Conservation (phyloP, 2,329 filamentous ascomycete genomes). For the Nemania abortiva region DNA sequence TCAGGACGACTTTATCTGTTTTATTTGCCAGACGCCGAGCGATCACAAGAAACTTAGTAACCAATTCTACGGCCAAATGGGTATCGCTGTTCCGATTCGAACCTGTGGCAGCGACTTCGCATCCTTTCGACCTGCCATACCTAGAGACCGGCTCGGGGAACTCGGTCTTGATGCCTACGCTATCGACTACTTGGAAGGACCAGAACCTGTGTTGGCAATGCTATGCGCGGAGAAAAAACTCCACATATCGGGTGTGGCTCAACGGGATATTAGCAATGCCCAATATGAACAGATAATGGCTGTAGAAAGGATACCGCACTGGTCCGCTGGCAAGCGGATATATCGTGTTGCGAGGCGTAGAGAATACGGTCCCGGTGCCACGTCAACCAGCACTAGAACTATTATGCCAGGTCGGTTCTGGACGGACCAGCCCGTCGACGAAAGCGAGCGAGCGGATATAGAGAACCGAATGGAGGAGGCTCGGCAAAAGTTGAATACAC, state of each 20-base stretch:
- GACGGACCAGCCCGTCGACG: conserved; percentile 81
- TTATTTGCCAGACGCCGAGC: conserved; percentile 80
- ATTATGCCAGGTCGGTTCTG: conserved; percentile 75
- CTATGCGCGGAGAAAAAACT: conserved; percentile 80
- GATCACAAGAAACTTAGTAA: conserved; percentile 82
- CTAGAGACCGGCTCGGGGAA: conserved; percentile 64
- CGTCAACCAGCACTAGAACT: conserved; percentile 74
- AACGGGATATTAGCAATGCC: conserved; percentile 71
- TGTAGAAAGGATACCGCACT: conserved; percentile 71
- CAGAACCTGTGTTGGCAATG: conserved; percentile 86
- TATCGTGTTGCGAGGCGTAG: conserved; percentile 77
- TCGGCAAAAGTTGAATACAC: conserved; percentile 50
- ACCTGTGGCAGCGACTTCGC: conserved; percentile 68
- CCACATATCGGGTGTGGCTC: conserved; percentile 74
- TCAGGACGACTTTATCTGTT: conserved; percentile 67
- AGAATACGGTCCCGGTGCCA: conserved; percentile 83
- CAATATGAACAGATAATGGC: conserved; percentile 75
- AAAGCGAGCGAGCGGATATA: conserved; percentile 71
- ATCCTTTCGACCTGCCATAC: conserved; percentile 67
- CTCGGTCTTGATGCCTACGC: conserved; percentile 84
- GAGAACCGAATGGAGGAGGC: conserved; percentile 64
- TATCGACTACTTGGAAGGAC: conserved; percentile 82
- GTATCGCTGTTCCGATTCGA: conserved; percentile 78
- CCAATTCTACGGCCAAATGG: conserved; percentile 72
- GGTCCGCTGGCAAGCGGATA: conserved; percentile 74